Evolutionary conservation across 2,329 filamentous ascomycete genomes (phyloP).

Genomic region (Neopestalotiopsis rosae): DNA sequence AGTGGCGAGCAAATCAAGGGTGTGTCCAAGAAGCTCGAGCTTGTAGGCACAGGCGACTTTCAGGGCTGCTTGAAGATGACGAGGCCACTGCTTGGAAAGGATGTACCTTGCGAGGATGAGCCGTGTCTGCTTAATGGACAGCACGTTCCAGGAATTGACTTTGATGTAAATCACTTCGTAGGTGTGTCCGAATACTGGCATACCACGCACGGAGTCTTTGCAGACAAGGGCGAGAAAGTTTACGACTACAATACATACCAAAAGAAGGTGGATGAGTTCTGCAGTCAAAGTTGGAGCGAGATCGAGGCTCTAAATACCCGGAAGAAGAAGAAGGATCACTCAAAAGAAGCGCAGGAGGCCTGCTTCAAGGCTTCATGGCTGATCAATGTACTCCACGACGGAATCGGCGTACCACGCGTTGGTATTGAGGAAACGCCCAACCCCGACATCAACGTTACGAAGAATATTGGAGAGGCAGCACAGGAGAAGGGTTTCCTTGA

Average conservation of each 20-base stretch:
- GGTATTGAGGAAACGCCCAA: slow-evolving; percentile 70
- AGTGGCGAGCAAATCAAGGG: slow-evolving; percentile 63
- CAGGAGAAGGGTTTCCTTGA: slow-evolving; percentile 80
- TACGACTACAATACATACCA: slow-evolving; percentile 95
- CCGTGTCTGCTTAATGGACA: slow-evolving; percentile 91
- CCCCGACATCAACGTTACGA: slow-evolving; percentile 71
- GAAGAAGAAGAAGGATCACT: slow-evolving; percentile 80
- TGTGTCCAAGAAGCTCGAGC: slow-evolving; percentile 49
- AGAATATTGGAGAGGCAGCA: slow-evolving; percentile 69
- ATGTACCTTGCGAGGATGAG: slow-evolving; percentile 79
- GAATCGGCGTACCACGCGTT: slow-evolving; percentile 88
- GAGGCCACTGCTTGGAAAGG: slow-evolving; percentile 87
- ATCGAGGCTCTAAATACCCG: slow-evolving; percentile 73
- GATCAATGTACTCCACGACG: slow-evolving; percentile 94
- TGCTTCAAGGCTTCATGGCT: slow-evolving; percentile 99
- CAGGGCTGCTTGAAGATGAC: slow-evolving; percentile 82
- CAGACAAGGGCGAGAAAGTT: slow-evolving; percentile 75
- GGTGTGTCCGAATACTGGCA: slow-evolving; percentile 99
- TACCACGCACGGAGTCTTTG: slow-evolving; percentile 93
- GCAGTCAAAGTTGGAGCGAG: slow-evolving; percentile 78
- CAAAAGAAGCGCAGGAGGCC: slow-evolving; percentile 80
- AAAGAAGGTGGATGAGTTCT: slow-evolving; percentile 82
- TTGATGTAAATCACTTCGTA: slow-evolving; percentile 96
- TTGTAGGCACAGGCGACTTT: slow-evolving; percentile 87
- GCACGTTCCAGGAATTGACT: slow-evolving; percentile 94